Evolutionary conservation across 1,284 basidiomycete genomes (phyloP), one percentile per base, ranked within the genome.

Genomic region (Leccinum subrobustum): DNA sequence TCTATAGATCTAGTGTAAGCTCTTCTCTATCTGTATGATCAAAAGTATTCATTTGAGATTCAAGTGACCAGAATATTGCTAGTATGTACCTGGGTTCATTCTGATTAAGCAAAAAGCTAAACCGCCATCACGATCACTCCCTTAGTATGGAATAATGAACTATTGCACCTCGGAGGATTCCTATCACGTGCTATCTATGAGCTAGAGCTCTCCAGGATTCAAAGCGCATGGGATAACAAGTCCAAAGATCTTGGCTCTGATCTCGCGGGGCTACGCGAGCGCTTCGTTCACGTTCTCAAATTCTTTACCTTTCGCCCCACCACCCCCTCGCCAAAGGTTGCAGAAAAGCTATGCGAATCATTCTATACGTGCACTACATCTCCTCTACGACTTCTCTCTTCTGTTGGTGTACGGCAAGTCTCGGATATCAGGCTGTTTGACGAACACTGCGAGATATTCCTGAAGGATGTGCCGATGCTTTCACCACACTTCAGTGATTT

Each of bases 121-220:
- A 16, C 9, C 5, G 0, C 4, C 14, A 16, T 52, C 16, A 11
- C 9, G 8, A 2, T 23, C 3, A 29, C n/a, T 6, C 20, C 5
- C 7, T 25, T 14, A 66, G 87, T 87, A 12, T 95, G 93, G 93
- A 96, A 96, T 70, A 84, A 82, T 66, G 93, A 96, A 68, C 78
- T 97, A 1, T 79, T 97, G 2, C 88, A 85, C 67, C 80, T 95
- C 5, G 95, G 93, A 6, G 93, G 92, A 5, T 86, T 90, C 65
- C 80, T 97, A 9, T 82, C 89, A 25, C 88, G 96, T 3, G 80
- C 86, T 1, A 88, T 93, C 0, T 99, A 97, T 68, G 95, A 98
- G 68, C 76, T 87, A 25, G 95, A 98, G 74, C 79, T 98, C 58
- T 73, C 75, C 27, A 77, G 76, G 63, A 82, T 89, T 64, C 78